Evolutionary conservation across 2,329 filamentous ascomycete genomes (phyloP).

Genomic region (Phialophora verrucosa): DNA sequence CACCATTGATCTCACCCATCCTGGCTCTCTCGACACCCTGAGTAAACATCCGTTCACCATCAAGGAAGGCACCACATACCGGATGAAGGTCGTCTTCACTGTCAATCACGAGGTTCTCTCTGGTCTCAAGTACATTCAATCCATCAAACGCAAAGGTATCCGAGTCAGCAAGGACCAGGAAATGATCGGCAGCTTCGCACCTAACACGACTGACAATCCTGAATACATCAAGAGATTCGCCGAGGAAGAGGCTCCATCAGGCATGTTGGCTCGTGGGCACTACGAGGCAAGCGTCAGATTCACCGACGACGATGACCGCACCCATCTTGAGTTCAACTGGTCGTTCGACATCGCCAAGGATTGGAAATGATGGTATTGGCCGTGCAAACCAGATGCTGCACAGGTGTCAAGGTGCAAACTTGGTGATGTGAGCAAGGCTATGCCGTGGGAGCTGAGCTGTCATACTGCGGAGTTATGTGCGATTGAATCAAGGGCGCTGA

Average conservation of each 20-base stretch:
- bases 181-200: slow-evolving; percentile 97
- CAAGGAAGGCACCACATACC: slow-evolving; percentile 93
- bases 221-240: slow-evolving; percentile 81
- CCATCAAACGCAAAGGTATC: slow-evolving; percentile 87
- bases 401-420: not conserved
- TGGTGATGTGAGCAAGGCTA: not conserved
- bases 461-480: not conserved
- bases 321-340: slow-evolving; percentile 93
- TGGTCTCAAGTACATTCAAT: slow-evolving; percentile 93
- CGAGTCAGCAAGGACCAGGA: slow-evolving; percentile 91
- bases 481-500: not conserved
- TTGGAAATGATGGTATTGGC: slow-evolving; percentile 64
- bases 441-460: not conserved
- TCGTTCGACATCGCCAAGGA: slow-evolving; percentile 96
- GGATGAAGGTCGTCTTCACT: slow-evolving; percentile 92
- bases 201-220: slow-evolving; percentile 85
- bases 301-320: slow-evolving; percentile 91
- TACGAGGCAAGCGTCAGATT: slow-evolving; percentile 91
- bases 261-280: slow-evolving; percentile 86
- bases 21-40: slow-evolving; percentile 75
- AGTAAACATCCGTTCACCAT: slow-evolving; percentile 96
- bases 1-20: slow-evolving; percentile 80
- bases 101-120: slow-evolving; percentile 97
- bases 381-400: not conserved
- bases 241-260: slow-evolving; percentile 89